phyloP scores from a whole-genome alignment of 495 filamentous ascomycete species.

The Xylaria venustula region DNA sequence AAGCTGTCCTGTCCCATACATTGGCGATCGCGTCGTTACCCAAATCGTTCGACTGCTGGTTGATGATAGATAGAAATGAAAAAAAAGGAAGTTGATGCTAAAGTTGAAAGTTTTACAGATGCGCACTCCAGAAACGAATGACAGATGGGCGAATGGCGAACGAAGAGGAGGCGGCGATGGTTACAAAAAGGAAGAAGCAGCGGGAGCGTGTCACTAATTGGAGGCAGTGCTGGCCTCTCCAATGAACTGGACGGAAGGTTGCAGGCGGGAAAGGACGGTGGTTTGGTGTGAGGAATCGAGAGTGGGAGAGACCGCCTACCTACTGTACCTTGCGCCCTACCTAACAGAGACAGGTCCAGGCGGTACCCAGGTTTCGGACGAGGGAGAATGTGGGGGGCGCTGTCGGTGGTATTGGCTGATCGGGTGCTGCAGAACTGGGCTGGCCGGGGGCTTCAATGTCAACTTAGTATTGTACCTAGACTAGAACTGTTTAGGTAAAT shows the following conservation, averaged over 20 bases:
- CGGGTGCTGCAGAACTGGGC: too few relatives aligned
- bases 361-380: background rate
- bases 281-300: background rate
- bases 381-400: background rate
- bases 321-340: background rate
- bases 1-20: background rate
- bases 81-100: background rate
- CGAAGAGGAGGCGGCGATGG: background rate
- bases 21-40: constrained; percentile 2
- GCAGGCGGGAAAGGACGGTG: background rate
- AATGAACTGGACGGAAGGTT: constrained; percentile 1
- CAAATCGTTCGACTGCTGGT: background rate
- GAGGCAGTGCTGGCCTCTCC: constrained; percentile 13
- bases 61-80: background rate
- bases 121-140: constrained; percentile 12
- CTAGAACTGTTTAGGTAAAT: too few relatives aligned
- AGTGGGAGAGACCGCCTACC: background rate
- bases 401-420: too few relatives aligned
- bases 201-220: constrained; percentile 2
- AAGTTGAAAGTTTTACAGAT: constrained; percentile 3
- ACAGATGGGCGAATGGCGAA: constrained; percentile 5
- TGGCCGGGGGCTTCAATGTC: too few relatives aligned
- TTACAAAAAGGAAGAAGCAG: constrained; percentile 4
- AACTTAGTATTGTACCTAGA: too few relatives aligned
- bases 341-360: background rate